Conservation (phyloP, 805 yeast species). For the Wickerhamiella azymoides region DNA sequence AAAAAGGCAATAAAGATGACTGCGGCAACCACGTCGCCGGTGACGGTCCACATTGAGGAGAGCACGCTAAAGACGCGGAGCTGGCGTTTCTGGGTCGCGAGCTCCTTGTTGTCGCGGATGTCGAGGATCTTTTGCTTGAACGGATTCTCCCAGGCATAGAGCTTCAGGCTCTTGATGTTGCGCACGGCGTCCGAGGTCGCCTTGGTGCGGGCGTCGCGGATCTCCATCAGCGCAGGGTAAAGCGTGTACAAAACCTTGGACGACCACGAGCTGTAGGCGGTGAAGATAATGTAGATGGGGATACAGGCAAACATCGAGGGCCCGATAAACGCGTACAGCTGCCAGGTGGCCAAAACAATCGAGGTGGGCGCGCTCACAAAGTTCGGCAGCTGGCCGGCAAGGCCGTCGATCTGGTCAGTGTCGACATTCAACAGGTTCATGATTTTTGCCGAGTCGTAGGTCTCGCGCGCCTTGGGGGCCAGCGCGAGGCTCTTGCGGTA, state of each 20-base stretch:
- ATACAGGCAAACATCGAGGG: slow-evolving; percentile 88
- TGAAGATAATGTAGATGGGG: slow-evolving; percentile 52
- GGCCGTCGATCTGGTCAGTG: slow-evolving; percentile 70
- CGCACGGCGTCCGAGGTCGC: slow-evolving; percentile 73
- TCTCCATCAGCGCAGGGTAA: slow-evolving; percentile 69
- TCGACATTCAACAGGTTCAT: slow-evolving; percentile 91
- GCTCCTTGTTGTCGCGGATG: slow-evolving; percentile 69
- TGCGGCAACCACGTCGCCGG: slow-evolving; percentile 80
- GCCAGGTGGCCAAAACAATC: slow-evolving; percentile 54
- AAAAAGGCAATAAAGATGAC: slow-evolving; percentile 78
- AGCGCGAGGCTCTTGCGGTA: slow-evolving; percentile 57
- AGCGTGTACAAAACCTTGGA: slow-evolving; percentile 44
- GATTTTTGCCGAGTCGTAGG: slow-evolving; percentile 74
- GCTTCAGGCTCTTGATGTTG: slow-evolving; percentile 78
- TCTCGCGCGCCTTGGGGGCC: slow-evolving; percentile 49
- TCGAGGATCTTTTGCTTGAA: slow-evolving; percentile 56
- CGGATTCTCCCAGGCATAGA: slow-evolving; percentile 93
- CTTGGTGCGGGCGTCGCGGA: slow-evolving; percentile 83
- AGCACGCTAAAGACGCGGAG: slow-evolving; percentile 57
- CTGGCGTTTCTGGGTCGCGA: slow-evolving; percentile 51
- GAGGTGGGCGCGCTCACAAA: slow-evolving; percentile 90
- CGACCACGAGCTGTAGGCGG: slow-evolving; percentile 59
- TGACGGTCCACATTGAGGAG: slow-evolving; percentile 61
- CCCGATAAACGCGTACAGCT: slow-evolving; percentile 62
- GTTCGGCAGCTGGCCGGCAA: slow-evolving; percentile 57